These are phyloP conservation scores for Pezicula rhizophila DNA, from an alignment of 2,329 filamentous ascomycete species.

Conservation along the genomic window DNA sequence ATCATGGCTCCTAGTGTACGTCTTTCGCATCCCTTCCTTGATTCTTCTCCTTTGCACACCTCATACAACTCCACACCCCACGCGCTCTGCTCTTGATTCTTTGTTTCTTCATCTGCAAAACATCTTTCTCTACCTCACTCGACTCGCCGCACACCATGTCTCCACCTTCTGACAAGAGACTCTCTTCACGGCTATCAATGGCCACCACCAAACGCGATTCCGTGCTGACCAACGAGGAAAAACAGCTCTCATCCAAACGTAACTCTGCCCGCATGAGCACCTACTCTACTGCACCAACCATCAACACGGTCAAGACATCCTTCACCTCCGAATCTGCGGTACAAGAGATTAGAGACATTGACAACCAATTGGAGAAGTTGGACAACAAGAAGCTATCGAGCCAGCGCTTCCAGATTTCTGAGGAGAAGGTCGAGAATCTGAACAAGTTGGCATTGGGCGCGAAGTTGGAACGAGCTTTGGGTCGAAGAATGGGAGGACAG, in stretches of 20 bases:
- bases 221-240: constrained; percentile 7
- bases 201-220: neutral
- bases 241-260: constrained; percentile 37
- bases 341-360: constrained; percentile 53
- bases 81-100: neutral
- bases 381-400: constrained; percentile 62
- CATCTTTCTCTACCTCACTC: neutral
- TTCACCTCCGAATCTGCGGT: constrained; percentile 25
- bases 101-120: neutral
- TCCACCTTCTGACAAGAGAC: constrained; percentile 10
- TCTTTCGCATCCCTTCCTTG: constrained; percentile 12
- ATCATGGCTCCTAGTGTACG: constrained; percentile 49
- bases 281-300: constrained; percentile 40
- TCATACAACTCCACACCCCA: neutral
- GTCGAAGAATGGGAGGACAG: constrained; percentile 63
- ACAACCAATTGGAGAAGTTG: constrained; percentile 59
- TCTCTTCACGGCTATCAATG: neutral
- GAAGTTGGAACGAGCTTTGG: constrained; percentile 66
- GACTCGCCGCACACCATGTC: neutral
- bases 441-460: constrained; percentile 66
- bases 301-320: constrained; percentile 31
- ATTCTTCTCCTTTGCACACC: neutral
- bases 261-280: constrained; percentile 47
- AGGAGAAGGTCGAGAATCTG: constrained; percentile 62
- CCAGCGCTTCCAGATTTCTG: constrained; percentile 60